Percentiles rank a stretch among this genome's conserved stretches.
Conservation (phyloP, 2,329 filamentous ascomycete genomes). For the Elsinoe fawcettii region DNA sequence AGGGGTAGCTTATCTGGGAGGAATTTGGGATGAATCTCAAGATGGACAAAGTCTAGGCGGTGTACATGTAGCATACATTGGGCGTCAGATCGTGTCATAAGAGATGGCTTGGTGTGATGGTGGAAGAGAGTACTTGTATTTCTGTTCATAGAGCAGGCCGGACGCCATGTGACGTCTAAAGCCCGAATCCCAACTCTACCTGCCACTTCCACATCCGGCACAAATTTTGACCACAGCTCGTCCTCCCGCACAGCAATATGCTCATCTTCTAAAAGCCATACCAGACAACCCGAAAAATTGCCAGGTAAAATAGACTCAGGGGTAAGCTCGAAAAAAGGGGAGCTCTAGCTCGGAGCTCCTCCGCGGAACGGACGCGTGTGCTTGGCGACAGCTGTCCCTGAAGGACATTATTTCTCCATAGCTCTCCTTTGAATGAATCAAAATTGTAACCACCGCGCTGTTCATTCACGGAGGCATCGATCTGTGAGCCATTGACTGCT, state of each 20-base stretch:
- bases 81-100: background rate
- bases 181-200: background rate
- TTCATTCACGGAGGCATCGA: background rate
- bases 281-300: background rate
- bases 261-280: background rate
- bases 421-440: background rate
- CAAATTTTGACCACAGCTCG: background rate
- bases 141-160: background rate
- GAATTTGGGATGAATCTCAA: background rate
- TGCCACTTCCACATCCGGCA: background rate
- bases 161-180: background rate
- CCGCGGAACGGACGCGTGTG: background rate
- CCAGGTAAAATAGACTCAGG: background rate
- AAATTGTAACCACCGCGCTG: background rate
- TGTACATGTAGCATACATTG: background rate
- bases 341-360: slow-evolving; percentile 1
- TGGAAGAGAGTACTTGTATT: background rate
- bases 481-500: background rate
- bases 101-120: background rate
- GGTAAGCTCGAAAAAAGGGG: background rate
- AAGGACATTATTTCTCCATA: background rate
- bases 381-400: slow-evolving; percentile 13
- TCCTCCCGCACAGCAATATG: background rate
- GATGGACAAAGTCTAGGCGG: background rate
- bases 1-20: background rate